Conservation (phyloP, 169 alveolate species). For the Plasmodium malariae region DNA sequence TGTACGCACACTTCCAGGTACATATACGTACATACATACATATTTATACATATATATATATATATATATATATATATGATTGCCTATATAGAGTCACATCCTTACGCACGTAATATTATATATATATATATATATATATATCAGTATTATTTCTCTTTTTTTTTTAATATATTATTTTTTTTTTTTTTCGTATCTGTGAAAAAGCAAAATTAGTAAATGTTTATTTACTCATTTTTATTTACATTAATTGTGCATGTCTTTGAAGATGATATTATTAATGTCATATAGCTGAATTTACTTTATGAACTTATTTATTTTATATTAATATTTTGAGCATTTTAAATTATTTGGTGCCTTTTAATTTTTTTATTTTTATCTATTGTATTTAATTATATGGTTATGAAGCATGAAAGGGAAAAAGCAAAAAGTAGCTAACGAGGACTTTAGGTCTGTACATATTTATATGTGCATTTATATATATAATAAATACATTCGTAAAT, state of each 20-base stretch:
- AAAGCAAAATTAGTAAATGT: constrained; percentile 25
- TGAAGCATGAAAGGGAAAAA: neutral
- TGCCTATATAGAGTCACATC: too few relatives aligned
- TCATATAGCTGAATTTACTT: too few relatives aligned
- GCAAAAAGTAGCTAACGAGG: neutral
- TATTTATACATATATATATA: neutral
- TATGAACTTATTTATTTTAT: constrained; percentile 10
- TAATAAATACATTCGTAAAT: neutral
- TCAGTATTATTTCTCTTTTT: neutral
- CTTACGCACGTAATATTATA: too few relatives aligned
- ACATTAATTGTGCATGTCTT: constrained; percentile 9
- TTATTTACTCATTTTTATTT: neutral
- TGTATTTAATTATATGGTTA: constrained; percentile 4
- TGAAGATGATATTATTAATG: constrained; percentile 15
- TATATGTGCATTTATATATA: too few relatives aligned
- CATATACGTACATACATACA: neutral
- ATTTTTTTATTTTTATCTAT: constrained; percentile 10
- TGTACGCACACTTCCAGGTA: neutral
- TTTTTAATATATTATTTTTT: constrained; percentile 1
- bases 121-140: too few relatives aligned
- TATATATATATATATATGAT: neutral
- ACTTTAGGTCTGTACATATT: neutral
- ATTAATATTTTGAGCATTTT: constrained; percentile 2
- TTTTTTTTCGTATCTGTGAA: constrained; percentile 26
- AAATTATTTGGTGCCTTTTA: constrained; percentile 45